These are phyloP conservation scores for Heimioporus sp. DNA, from an alignment of 768 basidiomycete genomes.

Conservation along the genomic window DNA sequence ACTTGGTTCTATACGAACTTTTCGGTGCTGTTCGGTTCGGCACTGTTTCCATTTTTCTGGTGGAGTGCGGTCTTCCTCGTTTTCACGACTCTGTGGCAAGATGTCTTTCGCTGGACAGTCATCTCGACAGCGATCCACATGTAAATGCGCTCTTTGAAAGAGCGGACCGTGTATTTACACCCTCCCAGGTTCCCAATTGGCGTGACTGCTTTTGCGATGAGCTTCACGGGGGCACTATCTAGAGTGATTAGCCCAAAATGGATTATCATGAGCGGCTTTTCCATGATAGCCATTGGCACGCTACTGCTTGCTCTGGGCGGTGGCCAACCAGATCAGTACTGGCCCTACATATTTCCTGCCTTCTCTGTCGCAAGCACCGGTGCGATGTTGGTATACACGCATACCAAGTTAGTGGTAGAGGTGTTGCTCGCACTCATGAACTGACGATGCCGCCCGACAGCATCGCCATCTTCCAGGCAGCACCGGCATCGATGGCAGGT, in stretches of 20 bases:
- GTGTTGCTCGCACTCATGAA: neutral
- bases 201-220: constrained; percentile 34
- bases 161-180: neutral
- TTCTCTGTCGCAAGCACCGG: constrained; percentile 48
- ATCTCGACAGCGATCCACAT: constrained; percentile 40
- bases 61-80: constrained; percentile 36
- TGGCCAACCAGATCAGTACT: constrained; percentile 41
- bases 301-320: constrained; percentile 44
- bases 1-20: constrained; percentile 44
- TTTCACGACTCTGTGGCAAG: constrained; percentile 40
- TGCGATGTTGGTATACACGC: constrained; percentile 42
- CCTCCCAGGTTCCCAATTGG: constrained; percentile 40
- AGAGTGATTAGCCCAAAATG: constrained; percentile 41
- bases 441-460: constrained; percentile 22
- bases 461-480: constrained; percentile 50
- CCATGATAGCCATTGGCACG: constrained; percentile 37
- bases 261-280: constrained; percentile 43
- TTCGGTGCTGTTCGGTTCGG: constrained; percentile 34
- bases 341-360: constrained; percentile 48
- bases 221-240: constrained; percentile 40
- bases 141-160: constrained; percentile 22
- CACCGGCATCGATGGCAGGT: constrained; percentile 47
- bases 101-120: constrained; percentile 39
- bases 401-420: constrained; percentile 37
- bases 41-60: constrained; percentile 42